phyloP scores from a whole-genome alignment of 345 rosid species.

The Eutrema yunnanense region DNA sequence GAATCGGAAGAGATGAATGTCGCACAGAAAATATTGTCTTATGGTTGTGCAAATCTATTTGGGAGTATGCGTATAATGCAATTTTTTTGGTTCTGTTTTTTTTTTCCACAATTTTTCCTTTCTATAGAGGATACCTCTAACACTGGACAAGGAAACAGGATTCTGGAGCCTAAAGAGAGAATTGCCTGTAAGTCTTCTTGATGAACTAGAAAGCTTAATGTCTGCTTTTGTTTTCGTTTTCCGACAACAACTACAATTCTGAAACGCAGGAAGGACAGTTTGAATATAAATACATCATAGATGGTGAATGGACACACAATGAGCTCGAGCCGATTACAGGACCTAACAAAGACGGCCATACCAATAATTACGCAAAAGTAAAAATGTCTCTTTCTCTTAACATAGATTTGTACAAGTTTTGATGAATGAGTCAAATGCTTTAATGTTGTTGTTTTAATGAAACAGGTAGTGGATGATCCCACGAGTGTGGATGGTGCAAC shows the following conservation, averaged over 20 bases:
- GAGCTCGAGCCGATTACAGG: conserved; percentile 47
- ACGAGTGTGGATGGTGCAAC: conserved; percentile 35
- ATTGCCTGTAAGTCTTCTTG: conserved; percentile 49
- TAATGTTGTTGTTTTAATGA: background rate
- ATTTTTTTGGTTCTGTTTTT: background rate
- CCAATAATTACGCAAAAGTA: conserved; percentile 70
- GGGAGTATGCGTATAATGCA: background rate
- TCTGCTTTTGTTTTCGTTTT: background rate
- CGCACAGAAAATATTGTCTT: background rate
- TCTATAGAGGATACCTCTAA: conserved; percentile 67
- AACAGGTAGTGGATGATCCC: conserved; percentile 50
- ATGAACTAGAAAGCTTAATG: background rate
- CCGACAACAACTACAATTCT: background rate
- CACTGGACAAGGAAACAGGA: conserved; percentile 45
- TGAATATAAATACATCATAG: conserved; percentile 85
- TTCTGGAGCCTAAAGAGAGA: conserved; percentile 67
- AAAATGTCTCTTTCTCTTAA: conserved; percentile 11
- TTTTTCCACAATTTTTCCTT: background rate
- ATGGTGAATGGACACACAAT: conserved; percentile 76
- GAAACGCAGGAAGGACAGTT: conserved; percentile 77
- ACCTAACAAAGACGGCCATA: conserved; percentile 77
- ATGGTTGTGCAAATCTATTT: background rate
- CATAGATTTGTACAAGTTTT: background rate
- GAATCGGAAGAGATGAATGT: no score
- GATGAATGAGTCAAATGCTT: background rate